Evolutionary conservation across 148 eudicot genomes (phyloP), one percentile per base, ranked within the genome.

Genomic region (Diospyros kaki): DNA sequence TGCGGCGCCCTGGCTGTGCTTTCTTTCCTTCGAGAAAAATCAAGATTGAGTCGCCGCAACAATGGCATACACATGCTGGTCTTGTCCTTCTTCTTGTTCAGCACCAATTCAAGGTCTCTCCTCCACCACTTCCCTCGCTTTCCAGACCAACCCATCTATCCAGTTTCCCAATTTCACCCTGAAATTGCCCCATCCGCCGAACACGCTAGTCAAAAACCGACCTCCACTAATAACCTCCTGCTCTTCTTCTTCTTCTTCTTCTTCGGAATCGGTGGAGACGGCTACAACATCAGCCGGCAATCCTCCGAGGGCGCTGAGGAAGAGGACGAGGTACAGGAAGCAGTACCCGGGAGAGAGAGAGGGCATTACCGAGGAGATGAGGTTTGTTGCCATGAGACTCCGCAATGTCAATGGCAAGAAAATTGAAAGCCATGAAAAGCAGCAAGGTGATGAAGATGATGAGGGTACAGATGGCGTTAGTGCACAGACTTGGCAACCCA

Each of bases 341-440:
- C 85, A 74, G 65, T 90, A 89, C 73, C 98, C 98, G 0, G 97
- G 98, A 14, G 97, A 94, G 82, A 83, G 75, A 13, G 75, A 81
- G 60, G 98, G 98, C 6, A 94, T 94, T 9, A 85, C 89, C 2
- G 98, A 90, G 81, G 98, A 92, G 75, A 80, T 94, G 93, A 83
- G 98, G 79, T 94, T 94, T 61, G 93, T 94, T 51, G 97, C 93
- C 17, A 94, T 94, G 98, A 94, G 84, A 75, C 89, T 94, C 5
- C 86, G 87, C 13, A 88, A 93, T 66, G 75, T 42, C 38, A 79
- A 81, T 44, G 84, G 86, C 1, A 65, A 66, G 53, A 78, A 60
- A 56, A 52, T 78, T 1, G 68, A 78, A 48, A 48, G 8, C 52
- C 52, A 28, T 28, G 28, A 28, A 28, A 28, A 28, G 28, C 28